Base-by-base conservation (phyloP, 2,329 filamentous ascomycete genomes). In the Colletotrichum lindemuthianum region DNA sequence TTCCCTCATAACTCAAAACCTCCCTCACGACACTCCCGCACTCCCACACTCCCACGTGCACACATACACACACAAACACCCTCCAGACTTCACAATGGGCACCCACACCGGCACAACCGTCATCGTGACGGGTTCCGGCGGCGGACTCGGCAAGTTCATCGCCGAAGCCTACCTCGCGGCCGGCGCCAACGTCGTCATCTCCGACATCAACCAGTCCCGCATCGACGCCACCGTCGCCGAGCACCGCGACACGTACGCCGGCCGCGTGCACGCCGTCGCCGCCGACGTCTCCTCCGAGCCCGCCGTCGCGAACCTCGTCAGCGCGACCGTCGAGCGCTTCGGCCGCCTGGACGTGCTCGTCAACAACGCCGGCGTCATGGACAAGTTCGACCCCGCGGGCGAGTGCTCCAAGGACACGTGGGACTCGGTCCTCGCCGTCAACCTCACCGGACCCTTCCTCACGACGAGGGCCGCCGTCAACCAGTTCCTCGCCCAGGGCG, bases 361-460 rank as follows among this genome's bases (percentile, higher is more conserved):
- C 70, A 87, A 88, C 75, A 86, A 85, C 67, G 85, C 85, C 11
- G 86, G 82, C 37, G 78, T 88, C 63, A 84, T 86, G 78, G 86
- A 89, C 70, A 76, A 74, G 36, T 86, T 88, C 68, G 81, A 85
- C 52, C 81, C 84, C 0, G 83, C 82, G 0, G 86, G 82, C 24
- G 77, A 78, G 11, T 72, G 82, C 57, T 75, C 82, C n/a, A 76
- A 77, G 63, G 74, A 74, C 2, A 69, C 79, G 2, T 89, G 85
- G 85, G 80, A 88, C 66, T 76, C 76, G 5, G 82, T 88, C 8
- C 78, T 89, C 44, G 79, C 77, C 15, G 75, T 88, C 68, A 89
- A 89, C 70, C 73, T 88, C 44, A 88, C 83, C 2, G 86, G 84
- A 0, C 79, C 84, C 0, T 86, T 83, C 64, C 71, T 87, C 53